phyloP scores from a whole-genome alignment of 2,329 filamentous ascomycete species.

The Penicillium sp. region DNA sequence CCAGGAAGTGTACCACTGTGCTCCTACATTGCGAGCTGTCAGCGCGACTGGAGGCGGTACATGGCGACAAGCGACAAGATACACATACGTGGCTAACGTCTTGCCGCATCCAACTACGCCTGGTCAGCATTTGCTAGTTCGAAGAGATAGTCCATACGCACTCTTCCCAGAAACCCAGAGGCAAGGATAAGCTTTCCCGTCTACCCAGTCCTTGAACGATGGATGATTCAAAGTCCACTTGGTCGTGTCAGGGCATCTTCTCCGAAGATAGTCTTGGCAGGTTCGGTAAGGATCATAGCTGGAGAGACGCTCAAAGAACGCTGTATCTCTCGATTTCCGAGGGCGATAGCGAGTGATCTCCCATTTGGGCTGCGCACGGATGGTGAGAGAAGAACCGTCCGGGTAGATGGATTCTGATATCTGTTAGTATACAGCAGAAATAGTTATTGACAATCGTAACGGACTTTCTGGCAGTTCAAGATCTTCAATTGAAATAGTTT shows the following conservation, averaged over 20 bases:
- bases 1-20: background rate
- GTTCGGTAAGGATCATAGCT: background rate
- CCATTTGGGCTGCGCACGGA: background rate
- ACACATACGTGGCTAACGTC: background rate
- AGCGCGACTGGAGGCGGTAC: background rate
- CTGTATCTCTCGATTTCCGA: no score
- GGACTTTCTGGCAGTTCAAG: no score
- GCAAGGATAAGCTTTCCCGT: background rate
- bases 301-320: background rate
- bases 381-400: no score
- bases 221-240: background rate
- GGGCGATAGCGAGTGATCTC: background rate
- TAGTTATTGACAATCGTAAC: no score
- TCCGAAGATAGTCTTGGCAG: background rate
- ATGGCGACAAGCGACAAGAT: no score
- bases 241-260: background rate
- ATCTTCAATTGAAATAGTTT: background rate
- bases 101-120: background rate
- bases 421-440: background rate
- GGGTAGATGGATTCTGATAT: background rate
- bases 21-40: background rate
- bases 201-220: background rate
- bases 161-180: background rate
- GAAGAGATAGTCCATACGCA: background rate
- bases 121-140: background rate